Evolutionary conservation across 164 flowering plant species (phyloP).

Genomic region (Magnolia sinica): DNA sequence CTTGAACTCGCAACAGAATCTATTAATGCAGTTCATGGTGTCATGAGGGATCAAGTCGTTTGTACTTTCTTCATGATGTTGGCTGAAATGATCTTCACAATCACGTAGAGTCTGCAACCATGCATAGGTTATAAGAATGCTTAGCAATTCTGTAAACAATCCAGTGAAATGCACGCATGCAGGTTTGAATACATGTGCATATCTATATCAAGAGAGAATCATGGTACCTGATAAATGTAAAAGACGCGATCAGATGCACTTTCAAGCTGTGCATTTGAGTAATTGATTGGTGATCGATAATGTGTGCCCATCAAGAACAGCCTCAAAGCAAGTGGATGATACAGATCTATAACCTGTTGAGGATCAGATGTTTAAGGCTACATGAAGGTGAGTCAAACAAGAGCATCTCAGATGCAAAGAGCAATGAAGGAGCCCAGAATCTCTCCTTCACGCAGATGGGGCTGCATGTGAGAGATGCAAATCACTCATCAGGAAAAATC

Average conservation of each 20-base stretch:
- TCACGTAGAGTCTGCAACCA: conserved; percentile 76
- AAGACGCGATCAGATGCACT: conserved; percentile 87
- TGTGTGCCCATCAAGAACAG: conserved; percentile 86
- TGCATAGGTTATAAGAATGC: conserved; percentile 10
- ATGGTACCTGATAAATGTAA: conserved; percentile 87
- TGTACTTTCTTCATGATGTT: conserved; percentile 26
- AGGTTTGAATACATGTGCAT: neutral
- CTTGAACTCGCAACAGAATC: conserved; percentile 48
- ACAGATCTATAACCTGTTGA: conserved; percentile 72
- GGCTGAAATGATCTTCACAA: conserved; percentile 46
- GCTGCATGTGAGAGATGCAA: too few species aligned
- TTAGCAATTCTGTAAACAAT: neutral
- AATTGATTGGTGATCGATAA: conserved; percentile 88
- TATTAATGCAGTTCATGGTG: conserved; percentile 42
- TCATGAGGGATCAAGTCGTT: conserved; percentile 47
- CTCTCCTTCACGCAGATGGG: too few species aligned
- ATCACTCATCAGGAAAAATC: too few species aligned
- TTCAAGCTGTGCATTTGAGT: conserved; percentile 72
- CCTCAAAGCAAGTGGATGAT: conserved; percentile 93
- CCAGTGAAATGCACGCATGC: neutral
- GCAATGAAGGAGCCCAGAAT: too few species aligned
- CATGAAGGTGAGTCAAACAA: too few species aligned
- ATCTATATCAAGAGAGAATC: neutral
- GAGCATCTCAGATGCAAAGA: too few species aligned
- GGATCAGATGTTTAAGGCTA: neutral